Percentiles rank a stretch among this genome's conserved stretches.
These are phyloP conservation scores for Candida chauliodis DNA, from an alignment of 805 yeast species.

Conservation along the genomic window DNA sequence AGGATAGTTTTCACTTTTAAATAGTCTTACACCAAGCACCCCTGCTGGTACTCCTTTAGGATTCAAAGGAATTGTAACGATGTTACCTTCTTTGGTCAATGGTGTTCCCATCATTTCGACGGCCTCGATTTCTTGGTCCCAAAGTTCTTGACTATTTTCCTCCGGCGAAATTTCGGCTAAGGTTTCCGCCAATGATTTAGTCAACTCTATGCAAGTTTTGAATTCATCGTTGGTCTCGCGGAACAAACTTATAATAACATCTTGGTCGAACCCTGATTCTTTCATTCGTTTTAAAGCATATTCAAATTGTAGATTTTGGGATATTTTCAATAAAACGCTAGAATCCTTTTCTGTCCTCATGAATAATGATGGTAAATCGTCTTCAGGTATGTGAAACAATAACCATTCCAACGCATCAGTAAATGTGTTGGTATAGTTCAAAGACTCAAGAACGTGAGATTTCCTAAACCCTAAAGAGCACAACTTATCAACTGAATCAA, in stretches of 20 bases:
- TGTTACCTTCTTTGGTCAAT: conserved; percentile 31
- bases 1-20: conserved; percentile 52
- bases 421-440: conserved; percentile 50
- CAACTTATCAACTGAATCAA: conserved; percentile 13
- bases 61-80: conserved; percentile 15
- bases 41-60: conserved; percentile 16
- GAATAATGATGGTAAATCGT: conserved; percentile 75
- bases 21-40: conserved; percentile 22
- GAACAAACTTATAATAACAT: conserved; percentile 53
- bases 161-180: conserved; percentile 7
- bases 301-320: conserved; percentile 53
- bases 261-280: conserved; percentile 68
- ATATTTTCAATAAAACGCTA: conserved; percentile 53
- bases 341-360: conserved; percentile 56
- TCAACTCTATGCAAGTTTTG: conserved; percentile 47
- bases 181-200: conserved; percentile 20
- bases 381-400: conserved; percentile 87
- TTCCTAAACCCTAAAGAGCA: conserved; percentile 60
- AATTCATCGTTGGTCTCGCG: conserved; percentile 42
- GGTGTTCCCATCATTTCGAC: conserved; percentile 50
- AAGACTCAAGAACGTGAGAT: conserved; percentile 69
- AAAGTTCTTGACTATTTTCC: conserved; percentile 38
- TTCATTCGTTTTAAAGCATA: conserved; percentile 53
- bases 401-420: conserved; percentile 69
- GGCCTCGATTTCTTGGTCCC: conserved; percentile 77